These are phyloP conservation scores for Rugonectria rugulosa DNA, from an alignment of 2,329 filamentous ascomycete species.

Conservation along the genomic window DNA sequence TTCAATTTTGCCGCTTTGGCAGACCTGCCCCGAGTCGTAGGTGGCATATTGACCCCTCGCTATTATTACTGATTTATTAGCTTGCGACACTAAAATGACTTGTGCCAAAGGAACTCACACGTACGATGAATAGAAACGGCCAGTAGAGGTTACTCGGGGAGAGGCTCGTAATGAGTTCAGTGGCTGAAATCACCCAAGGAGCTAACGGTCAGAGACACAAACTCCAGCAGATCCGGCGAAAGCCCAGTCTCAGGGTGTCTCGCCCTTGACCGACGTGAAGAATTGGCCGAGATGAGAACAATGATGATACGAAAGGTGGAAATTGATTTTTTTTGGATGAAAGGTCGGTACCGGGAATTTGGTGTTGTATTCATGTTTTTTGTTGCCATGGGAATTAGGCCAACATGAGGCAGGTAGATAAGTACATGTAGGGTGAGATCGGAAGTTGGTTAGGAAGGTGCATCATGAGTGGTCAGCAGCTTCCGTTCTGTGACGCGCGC, in stretches of 20 bases:
- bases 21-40: slow-evolving; percentile 25
- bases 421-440: slow-evolving; percentile 7
- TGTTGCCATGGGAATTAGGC: slow-evolving; percentile 2
- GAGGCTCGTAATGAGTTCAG: no score
- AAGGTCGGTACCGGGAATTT: neutral
- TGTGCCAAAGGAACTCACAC: neutral
- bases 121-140: neutral
- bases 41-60: slow-evolving; percentile 21
- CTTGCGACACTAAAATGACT: neutral
- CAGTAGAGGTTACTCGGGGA: neutral
- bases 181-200: no score
- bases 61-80: neutral
- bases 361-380: neutral
- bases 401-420: neutral
- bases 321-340: neutral
- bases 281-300: neutral
- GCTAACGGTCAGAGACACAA: neutral
- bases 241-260: neutral
- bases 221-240: neutral
- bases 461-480: slow-evolving; percentile 1
- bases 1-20: slow-evolving; percentile 24
- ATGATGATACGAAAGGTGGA: neutral
- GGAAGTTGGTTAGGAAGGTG: slow-evolving; percentile 14
- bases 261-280: neutral
- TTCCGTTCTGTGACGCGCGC: slow-evolving; percentile 1